A percentile compares a stretch with the other conserved stretches of the same genome.
Evolutionary conservation across 345 rosid genomes (phyloP).

Genomic region (Corchorus capsularis): DNA sequence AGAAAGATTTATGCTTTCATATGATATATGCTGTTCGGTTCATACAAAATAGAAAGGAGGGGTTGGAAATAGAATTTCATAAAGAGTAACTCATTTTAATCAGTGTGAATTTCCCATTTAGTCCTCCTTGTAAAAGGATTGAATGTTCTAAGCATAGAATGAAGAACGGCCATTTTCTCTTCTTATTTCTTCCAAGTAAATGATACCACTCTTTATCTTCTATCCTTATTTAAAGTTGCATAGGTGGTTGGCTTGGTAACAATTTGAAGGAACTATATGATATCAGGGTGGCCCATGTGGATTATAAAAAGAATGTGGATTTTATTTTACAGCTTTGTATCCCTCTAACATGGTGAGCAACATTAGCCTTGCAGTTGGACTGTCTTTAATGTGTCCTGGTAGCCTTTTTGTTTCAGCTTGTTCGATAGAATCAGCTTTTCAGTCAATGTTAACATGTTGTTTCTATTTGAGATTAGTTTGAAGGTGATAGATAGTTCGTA

Average conservation of each 20-base stretch:
- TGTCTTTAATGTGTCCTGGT: not conserved
- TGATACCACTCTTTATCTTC: not conserved
- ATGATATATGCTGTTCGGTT: not conserved
- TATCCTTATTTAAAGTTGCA: not conserved
- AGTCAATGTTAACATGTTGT: not conserved
- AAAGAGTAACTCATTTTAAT: not conserved
- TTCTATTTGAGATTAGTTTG: not conserved
- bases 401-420: not conserved
- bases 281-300: not conserved
- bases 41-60: not conserved
- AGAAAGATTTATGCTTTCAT: not conserved
- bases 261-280: not conserved
- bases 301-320: not conserved
- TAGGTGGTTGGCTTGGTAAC: no score
- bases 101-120: not conserved
- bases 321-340: not conserved
- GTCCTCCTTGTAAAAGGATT: not conserved
- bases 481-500: not conserved
- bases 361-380: conserved; percentile 1
- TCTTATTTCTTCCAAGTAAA: not conserved
- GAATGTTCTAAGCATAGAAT: not conserved
- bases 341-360: not conserved
- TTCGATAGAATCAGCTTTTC: not conserved
- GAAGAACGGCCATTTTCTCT: not conserved
- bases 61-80: not conserved